Base-by-base conservation (phyloP, 2,329 filamentous ascomycete species). In the Rachicladosporium sp. region DNA sequence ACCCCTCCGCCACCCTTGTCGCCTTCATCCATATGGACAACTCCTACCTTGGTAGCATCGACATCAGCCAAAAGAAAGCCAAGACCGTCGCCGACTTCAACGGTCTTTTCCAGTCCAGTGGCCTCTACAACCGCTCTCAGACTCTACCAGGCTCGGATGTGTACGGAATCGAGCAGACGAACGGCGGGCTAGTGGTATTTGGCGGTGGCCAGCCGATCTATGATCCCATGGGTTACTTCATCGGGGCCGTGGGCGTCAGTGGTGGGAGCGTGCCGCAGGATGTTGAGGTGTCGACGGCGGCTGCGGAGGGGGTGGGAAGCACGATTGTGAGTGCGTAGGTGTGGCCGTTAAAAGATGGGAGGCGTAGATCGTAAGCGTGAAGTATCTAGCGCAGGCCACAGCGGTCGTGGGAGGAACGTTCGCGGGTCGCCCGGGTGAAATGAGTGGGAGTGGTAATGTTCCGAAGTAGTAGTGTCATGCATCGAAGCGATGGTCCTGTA, bases 21-120 rank as follows among this genome's bases (percentile, higher is more conserved):
- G 53, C 49, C 11, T 54, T 56, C 43, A 43, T 54, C 13, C 47
- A 51, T n/a, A 56, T 52, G 49, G 53, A 55, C 42, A 53, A 54
- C 38, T 48, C 52, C 15, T 54, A 45, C 38, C 48, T 54, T 19
- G 48, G 43, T 23, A 50, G 45, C 34, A 46, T 53, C 31, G 50
- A 55, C 38, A 54, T 56, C 37, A 46, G 41, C 30, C 53, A 50
- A 33, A 54, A 54, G 44, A 54, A 56, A 35, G 52, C 53, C 10
- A 49, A 50, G 37, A 54, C 51, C 1, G 49, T 50, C 6, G 46
- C 47, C n/a, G 42, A 49, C 15, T 55, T 54, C 48, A 55, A 55
- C 29, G 53, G 52, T 9, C 43, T 48, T 6, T 46, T 53, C 21
- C 49, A 50, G 23, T 51, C 49, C 8, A 47, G 44, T n/a, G 49